A percentile compares a stretch with the other conserved stretches of the same genome.
phyloP scores from a whole-genome alignment of 768 basidiomycete genomes.

The Russula brevipes region DNA sequence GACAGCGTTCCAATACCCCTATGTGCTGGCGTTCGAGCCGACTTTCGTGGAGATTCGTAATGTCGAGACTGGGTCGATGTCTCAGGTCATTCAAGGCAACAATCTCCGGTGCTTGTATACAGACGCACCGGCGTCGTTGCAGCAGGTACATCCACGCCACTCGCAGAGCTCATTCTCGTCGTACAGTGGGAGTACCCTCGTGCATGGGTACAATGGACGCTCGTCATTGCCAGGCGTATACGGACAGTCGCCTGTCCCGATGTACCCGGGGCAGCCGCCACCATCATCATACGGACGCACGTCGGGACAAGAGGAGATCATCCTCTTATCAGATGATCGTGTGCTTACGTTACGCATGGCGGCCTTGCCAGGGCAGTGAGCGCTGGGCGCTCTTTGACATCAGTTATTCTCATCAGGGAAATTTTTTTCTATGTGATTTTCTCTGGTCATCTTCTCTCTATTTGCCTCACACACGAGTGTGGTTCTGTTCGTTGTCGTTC shows the following conservation, averaged over 20 bases:
- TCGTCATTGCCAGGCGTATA: slow-evolving; percentile 13
- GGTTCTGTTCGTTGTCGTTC: not conserved
- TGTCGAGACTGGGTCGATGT: slow-evolving; percentile 85
- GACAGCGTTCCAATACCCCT: slow-evolving; percentile 90
- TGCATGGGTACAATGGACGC: slow-evolving; percentile 5
- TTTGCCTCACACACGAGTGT: slow-evolving; percentile 1
- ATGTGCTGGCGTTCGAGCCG: slow-evolving; percentile 93
- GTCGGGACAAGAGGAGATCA: slow-evolving; percentile 74
- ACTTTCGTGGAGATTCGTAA: slow-evolving; percentile 96
- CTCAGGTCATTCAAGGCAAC: slow-evolving; percentile 92
- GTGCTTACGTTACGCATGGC: slow-evolving; percentile 64
- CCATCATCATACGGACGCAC: slow-evolving; percentile 32
- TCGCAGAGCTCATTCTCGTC: slow-evolving; percentile 21
- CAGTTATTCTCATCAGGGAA: not conserved
- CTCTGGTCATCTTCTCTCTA: not conserved
- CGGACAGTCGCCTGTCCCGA: slow-evolving; percentile 32
- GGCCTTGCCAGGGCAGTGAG: slow-evolving; percentile 30
- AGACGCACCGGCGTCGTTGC: slow-evolving; percentile 83
- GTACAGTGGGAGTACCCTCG: slow-evolving; percentile 3
- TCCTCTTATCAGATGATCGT: slow-evolving; percentile 86
- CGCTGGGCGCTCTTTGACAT: slow-evolving; percentile 11
- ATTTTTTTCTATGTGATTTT: not conserved
- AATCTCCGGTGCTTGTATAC: slow-evolving; percentile 89
- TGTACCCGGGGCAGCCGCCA: slow-evolving; percentile 42
- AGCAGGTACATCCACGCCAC: slow-evolving; percentile 46